Base-by-base conservation (phyloP, 345 rosid genomes). In the Euphorbia peplus region DNA sequence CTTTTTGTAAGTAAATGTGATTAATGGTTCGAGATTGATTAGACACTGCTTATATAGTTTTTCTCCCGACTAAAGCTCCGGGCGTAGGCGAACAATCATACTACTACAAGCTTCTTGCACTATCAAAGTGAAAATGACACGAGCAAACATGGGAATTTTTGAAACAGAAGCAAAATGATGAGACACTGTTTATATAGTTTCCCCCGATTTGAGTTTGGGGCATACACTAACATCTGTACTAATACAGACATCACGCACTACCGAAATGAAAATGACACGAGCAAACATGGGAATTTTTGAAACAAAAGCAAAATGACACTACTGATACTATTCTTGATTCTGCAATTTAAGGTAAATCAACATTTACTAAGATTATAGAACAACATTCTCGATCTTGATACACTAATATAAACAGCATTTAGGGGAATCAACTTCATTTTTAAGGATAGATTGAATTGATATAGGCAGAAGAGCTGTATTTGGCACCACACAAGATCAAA, bases 331-430 rank as follows among this genome's bases (percentile, higher is more conserved):
- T 25, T 59, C 53, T 52, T 11, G 65, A 15, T n/a, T 30, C 4
- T 8, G 48, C 21, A 46, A n/a, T n/a, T n/a, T n/a, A n/a, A 55
- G 12, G 3, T 9, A 25, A 53, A 52, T 54, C 37, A 26, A 21
- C n/a, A 64, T 24, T 4, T 25, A 39, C 21, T 14, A 1, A 68
- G 25, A 21, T 64, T 56, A 63, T 14, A 46, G 16, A 59, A 41
- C 5, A 26, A 51, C 52, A 2, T 16, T 52, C 65, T 64, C 75
- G 52, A 67, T 58, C 42, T 64, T 15, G 71, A 64, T 39, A 60
- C 25, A 58, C 66, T 41, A 48, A 51, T 60, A 73, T 70, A 52
- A 48, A 74, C 74, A 68, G 60, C 29, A 22, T 30, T 35, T 14
- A 25, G 51, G 58, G 66, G 41, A 47, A 47, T 28, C 21, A 52